Evolutionary conservation across 441 rosid genomes (phyloP).

Genomic region (Corymbia citriodora): DNA sequence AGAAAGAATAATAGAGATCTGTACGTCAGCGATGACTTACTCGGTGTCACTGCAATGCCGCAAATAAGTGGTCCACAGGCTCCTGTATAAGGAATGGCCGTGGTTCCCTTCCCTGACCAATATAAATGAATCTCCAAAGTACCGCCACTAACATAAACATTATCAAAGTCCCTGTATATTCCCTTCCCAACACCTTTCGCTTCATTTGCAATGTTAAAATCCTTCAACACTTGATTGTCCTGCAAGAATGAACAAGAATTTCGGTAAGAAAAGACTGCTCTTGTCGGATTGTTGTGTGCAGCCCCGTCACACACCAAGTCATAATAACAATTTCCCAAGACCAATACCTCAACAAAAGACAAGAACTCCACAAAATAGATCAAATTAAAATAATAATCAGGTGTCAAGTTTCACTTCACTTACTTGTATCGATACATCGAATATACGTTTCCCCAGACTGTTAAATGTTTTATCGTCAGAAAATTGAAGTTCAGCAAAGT

Average conservation of each 20-base stretch:
- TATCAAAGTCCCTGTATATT: background rate
- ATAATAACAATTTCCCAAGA: background rate
- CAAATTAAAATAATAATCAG: background rate
- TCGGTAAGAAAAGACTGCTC: background rate
- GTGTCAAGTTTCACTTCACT: background rate
- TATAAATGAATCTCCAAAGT: slow-evolving; percentile 13
- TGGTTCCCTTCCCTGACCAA: slow-evolving; percentile 21
- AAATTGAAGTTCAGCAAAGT: slow-evolving; percentile 24
- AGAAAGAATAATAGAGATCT: background rate
- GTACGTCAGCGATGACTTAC: background rate
- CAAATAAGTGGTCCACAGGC: slow-evolving; percentile 21
- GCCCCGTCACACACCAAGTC: background rate
- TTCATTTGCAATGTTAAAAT: slow-evolving; percentile 9
- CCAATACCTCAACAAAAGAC: background rate
- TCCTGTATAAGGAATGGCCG: background rate
- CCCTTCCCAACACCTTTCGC: background rate
- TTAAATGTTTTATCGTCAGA: background rate
- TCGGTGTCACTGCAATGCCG: slow-evolving; percentile 8
- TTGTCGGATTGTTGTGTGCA: background rate
- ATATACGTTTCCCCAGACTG: slow-evolving; percentile 8
- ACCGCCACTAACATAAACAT: background rate
- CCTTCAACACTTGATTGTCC: background rate
- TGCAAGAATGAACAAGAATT: background rate
- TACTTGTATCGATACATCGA: slow-evolving; percentile 27
- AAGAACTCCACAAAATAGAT: background rate